Percentiles rank a stretch among this genome's conserved stretches.
Evolutionary conservation across 2,329 filamentous ascomycete species (phyloP).

Genomic region (Epichloe elymi): DNA sequence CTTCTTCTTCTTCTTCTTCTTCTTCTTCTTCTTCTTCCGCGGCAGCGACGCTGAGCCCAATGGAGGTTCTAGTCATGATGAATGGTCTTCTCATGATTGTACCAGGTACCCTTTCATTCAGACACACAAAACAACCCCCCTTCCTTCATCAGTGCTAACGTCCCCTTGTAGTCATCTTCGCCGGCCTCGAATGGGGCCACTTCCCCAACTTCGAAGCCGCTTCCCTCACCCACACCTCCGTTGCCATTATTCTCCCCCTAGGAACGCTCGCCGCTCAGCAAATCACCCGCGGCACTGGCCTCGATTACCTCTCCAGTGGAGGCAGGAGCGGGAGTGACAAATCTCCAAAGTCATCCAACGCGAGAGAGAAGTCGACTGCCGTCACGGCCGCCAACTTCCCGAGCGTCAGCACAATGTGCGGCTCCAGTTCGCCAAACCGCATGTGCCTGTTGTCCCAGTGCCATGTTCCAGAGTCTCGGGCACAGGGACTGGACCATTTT

Average conservation of each 20-base stretch:
- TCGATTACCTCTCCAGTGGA: constrained; percentile 7
- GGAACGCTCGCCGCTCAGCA: constrained; percentile 39
- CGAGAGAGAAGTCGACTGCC: constrained; percentile 4
- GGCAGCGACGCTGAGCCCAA: constrained; percentile 24
- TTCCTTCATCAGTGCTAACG: neutral
- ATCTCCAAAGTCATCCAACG: neutral
- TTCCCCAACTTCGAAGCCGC: constrained; percentile 34
- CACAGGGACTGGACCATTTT: constrained; percentile 10
- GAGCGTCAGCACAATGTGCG: constrained; percentile 3
- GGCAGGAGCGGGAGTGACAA: neutral
- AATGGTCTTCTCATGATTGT: constrained; percentile 44
- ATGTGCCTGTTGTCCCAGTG: constrained; percentile 15
- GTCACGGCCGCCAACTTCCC: constrained; percentile 1
- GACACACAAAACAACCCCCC: neutral
- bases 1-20: constrained; percentile 15
- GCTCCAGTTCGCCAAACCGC: constrained; percentile 8
- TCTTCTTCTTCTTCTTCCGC: constrained; percentile 6
- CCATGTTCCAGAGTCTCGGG: constrained; percentile 9
- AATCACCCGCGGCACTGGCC: constrained; percentile 18
- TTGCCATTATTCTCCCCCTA: constrained; percentile 37
- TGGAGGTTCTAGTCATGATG: constrained; percentile 42
- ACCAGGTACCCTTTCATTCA: constrained; percentile 27
- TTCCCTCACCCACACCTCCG: constrained; percentile 35
- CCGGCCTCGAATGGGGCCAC: constrained; percentile 30
- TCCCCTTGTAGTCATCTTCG: constrained; percentile 32